Percentiles rank a stretch among this genome's conserved stretches.
These are phyloP conservation scores for Psilocybe azurescens DNA, from an alignment of 768 basidiomycete genomes.

Conservation along the genomic window DNA sequence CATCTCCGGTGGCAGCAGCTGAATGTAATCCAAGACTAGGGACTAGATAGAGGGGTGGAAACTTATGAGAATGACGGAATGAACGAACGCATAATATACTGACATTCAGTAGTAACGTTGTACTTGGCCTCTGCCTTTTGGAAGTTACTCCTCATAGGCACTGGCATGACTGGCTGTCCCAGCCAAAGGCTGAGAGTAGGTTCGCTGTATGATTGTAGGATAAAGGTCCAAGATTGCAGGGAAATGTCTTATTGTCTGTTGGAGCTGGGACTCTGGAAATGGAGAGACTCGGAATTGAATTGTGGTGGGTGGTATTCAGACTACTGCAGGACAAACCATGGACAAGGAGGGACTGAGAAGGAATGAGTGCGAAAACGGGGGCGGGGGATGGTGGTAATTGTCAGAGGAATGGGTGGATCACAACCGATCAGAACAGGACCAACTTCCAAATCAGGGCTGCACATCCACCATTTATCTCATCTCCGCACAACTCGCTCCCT, in stretches of 20 bases:
- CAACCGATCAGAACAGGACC: slow-evolving; percentile 23
- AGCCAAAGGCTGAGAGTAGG: slow-evolving; percentile 12
- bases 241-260: background rate
- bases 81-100: slow-evolving; percentile 25
- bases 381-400: slow-evolving; percentile 22
- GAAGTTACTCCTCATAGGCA: slow-evolving; percentile 50
- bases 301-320: background rate
- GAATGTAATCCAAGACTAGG: slow-evolving; percentile 79
- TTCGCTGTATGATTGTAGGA: background rate
- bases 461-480: slow-evolving; percentile 33
- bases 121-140: slow-evolving; percentile 60
- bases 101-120: slow-evolving; percentile 64
- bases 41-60: slow-evolving; percentile 44
- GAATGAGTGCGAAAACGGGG: slow-evolving; percentile 5
- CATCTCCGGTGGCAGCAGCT: slow-evolving; percentile 83
- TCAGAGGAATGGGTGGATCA: slow-evolving; percentile 21
- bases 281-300: background rate
- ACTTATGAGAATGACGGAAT: slow-evolving; percentile 14
- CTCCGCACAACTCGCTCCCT: slow-evolving; percentile 37
- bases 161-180: slow-evolving; percentile 46
- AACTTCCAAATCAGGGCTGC: slow-evolving; percentile 26
- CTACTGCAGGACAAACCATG: background rate
- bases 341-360: background rate
- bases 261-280: background rate
- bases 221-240: slow-evolving; percentile 1